These are phyloP conservation scores for Teratosphaeria epicoccoides DNA, from an alignment of 2,329 filamentous ascomycete genomes.

Conservation along the genomic window DNA sequence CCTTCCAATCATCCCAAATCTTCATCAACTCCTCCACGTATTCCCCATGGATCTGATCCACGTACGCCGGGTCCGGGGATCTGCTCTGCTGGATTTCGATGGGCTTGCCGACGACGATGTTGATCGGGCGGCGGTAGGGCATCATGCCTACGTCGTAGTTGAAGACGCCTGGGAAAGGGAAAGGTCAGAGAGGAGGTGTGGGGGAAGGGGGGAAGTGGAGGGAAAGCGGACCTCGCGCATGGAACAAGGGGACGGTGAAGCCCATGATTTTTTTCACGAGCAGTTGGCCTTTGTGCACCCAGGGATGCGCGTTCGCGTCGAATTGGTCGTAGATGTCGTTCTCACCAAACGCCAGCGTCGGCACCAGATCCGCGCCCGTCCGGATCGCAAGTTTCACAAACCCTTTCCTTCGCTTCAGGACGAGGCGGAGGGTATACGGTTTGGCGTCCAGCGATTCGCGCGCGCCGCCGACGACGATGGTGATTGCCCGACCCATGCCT, in stretches of 20 bases:
- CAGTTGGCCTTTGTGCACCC: constrained; percentile 72
- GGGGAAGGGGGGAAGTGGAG: constrained; percentile 27
- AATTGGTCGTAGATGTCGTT: constrained; percentile 94
- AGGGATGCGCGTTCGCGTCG: constrained; percentile 62
- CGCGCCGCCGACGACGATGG: constrained; percentile 88
- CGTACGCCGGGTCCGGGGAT: constrained; percentile 61
- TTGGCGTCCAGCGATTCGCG: constrained; percentile 83
- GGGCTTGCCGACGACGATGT: constrained; percentile 79
- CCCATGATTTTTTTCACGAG: constrained; percentile 75
- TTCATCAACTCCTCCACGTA: constrained; percentile 67
- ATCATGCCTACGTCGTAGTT: constrained; percentile 96
- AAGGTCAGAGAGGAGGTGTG: not conserved
- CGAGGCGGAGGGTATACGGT: constrained; percentile 64
- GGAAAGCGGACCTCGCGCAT: constrained; percentile 50
- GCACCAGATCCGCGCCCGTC: constrained; percentile 86
- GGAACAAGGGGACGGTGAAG: constrained; percentile 84
- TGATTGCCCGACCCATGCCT: constrained; percentile 90
- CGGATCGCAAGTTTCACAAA: constrained; percentile 90
- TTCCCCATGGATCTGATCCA: constrained; percentile 66
- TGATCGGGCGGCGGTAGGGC: constrained; percentile 80
- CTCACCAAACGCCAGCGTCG: constrained; percentile 85
- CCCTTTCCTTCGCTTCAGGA: constrained; percentile 75
- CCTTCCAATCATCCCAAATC: constrained; percentile 69
- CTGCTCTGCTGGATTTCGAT: constrained; percentile 56
- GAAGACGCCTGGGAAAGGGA: constrained; percentile 55